Conservation (phyloP, 2,329 filamentous ascomycete genomes). For the Paraphoma sp. region DNA sequence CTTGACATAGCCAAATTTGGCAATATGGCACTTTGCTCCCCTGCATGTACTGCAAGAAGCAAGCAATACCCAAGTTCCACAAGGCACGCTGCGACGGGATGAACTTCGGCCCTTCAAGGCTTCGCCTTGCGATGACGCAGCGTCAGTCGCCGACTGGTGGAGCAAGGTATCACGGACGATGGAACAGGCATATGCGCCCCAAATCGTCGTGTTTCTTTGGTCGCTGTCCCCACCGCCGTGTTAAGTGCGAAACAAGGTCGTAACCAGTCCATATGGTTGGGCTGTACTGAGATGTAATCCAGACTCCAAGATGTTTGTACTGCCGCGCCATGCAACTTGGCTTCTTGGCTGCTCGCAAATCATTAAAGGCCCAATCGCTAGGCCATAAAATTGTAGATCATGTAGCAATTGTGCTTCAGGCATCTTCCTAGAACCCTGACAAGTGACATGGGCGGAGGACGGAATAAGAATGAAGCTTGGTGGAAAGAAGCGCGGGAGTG, state of each 20-base stretch:
- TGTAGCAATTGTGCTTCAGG: not conserved
- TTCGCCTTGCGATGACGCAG: conserved; percentile 12
- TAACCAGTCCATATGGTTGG: not conserved
- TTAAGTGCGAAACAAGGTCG: conserved; percentile 2
- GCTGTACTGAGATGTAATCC: conserved; percentile 1
- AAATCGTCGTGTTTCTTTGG: conserved; percentile 3
- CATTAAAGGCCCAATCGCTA: conserved; percentile 2
- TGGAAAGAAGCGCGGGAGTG: not conserved
- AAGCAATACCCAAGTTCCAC: conserved; percentile 7
- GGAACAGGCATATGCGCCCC: not conserved
- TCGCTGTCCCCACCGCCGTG: not conserved
- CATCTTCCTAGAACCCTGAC: not conserved
- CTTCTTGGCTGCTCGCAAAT: conserved; percentile 16
- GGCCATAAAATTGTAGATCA: conserved; percentile 9
- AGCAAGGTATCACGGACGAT: not conserved
- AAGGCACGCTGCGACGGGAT: conserved; percentile 13
- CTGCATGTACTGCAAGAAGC: not conserved
- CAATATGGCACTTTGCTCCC: conserved; percentile 9
- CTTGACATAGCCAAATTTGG: conserved; percentile 7
- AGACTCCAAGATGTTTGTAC: conserved; percentile 10
- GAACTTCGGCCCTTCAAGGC: not conserved
- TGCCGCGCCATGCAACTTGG: conserved; percentile 20
- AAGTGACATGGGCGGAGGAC: no score
- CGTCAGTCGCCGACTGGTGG: conserved; percentile 6
- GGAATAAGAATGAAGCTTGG: not conserved